Evolutionary conservation across 768 basidiomycete genomes (phyloP), one percentile per base, ranked within the genome.

Genomic region (Symmetrospora coprosmae): DNA sequence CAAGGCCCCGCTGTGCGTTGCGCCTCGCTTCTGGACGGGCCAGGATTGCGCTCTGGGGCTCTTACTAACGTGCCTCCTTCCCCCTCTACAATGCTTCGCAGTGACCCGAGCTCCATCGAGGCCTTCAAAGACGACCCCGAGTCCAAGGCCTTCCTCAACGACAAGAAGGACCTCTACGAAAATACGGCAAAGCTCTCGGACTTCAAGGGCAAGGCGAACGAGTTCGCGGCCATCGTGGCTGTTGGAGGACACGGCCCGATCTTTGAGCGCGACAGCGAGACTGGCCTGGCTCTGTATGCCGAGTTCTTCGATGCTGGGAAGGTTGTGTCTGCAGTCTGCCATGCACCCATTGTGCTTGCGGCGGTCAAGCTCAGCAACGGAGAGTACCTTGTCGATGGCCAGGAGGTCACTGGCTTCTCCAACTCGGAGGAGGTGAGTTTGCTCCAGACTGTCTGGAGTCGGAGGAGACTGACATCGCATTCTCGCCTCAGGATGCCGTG

Each of bases 161-260:
- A 87, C 66, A 71, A 73, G 16, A 73, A 73, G 64, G 64, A 70
- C 9, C 80, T 84, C 67, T 69, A 83, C 25, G 75, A 75, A 13
- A 74, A 72, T 35, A 78, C 83, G 2, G 81, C 82, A 73, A 79
- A 76, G 70, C 73, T 87, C 41, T 73, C 76, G 0, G 79, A 82
- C 0, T 78, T 87, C 64, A 74, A 58, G 3, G 59, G 46, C 13
- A 61, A 77, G 45, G 72, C 72, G 5, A 71, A 76, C 31, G 80
- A 84, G 65, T 87, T 85, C 68, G 81, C 78, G 58, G 86, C 81
- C 21, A 74, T 89, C 55, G 86, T 84, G 73, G 86, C 86, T 68
- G 78, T 84, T 58, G 86, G 86, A 48, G 56, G 56, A 51, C 17
- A 5, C 21, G 45, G 21, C 21, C 9, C 21, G 9, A 11, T 9